Evolutionary conservation across 2,329 filamentous ascomycete species (phyloP), one percentile per base, ranked within the genome.

Genomic region (Alternaria sp.): DNA sequence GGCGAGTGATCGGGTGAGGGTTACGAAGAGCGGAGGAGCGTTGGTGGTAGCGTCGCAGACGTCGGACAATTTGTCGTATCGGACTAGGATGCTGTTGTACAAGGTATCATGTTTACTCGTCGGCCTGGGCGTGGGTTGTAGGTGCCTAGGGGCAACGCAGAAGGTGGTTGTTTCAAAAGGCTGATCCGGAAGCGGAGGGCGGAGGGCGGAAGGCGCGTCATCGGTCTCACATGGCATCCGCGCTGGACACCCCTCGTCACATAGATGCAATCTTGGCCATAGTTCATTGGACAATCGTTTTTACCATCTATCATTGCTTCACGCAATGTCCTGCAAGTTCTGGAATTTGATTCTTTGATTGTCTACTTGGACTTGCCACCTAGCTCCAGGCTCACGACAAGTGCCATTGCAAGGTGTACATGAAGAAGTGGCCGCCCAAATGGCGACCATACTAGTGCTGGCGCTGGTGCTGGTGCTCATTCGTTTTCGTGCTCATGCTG

Each of bases 311-410:
- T 34, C n/a, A 13, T 11, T 34, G 44, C 26, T 24, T 48, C 31
- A 51, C 49, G 37, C 49, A 33, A 31, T 24, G 24, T 21, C 29
- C 21, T 23, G 13, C 28, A 40, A 46, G 9, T 39, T 31, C 21
- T 36, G 23, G 45, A 26, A 36, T 48, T 37, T 51, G 11, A 51
- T 59, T 21, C 33, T 36, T 46, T 36, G 24, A 36, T 45, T 45
- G 40, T 51, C 37, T 56, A 45, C 44, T 28, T 34, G 41, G 39
- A 46, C 51, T 33, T 59, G 56, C 56, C 56, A 56, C 56, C 56
- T 51, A 51, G 56, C 56, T 59, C 56, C 56, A 59, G 56, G 56
- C 56, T 59, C 56, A 59, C 56, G 56, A 55, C 56, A 59, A 59
- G 39, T 51, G 51, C 56, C 56, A 51, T 24, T 24, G 45, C 46